Percentiles rank a stretch among this genome's conserved stretches.
Conservation (phyloP, 108 stramenopile species). For the Fistulifera pelliculosa region DNA sequence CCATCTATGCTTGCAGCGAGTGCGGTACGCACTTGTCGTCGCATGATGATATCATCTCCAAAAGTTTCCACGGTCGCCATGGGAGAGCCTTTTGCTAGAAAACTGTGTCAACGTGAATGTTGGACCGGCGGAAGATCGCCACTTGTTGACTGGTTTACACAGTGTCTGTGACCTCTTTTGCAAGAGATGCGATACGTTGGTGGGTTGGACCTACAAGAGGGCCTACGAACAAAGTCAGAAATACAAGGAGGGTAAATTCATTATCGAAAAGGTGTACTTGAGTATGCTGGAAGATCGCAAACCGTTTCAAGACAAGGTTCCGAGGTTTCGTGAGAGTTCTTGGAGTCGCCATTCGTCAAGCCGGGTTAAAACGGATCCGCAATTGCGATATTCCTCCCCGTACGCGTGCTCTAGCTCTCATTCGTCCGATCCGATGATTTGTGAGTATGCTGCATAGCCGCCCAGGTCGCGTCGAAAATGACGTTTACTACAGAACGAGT, state of each 20-base stretch:
- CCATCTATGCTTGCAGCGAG: slow-evolving; percentile 77
- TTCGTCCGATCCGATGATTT: too few relatives aligned
- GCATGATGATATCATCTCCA: slow-evolving; percentile 90
- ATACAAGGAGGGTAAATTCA: slow-evolving; percentile 94
- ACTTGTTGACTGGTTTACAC: slow-evolving; percentile 91
- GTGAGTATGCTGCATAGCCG: too few relatives aligned
- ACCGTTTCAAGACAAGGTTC: too few relatives aligned
- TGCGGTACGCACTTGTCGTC: slow-evolving; percentile 88
- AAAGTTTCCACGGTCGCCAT: slow-evolving; percentile 90
- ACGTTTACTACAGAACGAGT: too few relatives aligned
- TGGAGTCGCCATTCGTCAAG: too few relatives aligned
- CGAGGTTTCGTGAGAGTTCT: too few relatives aligned
- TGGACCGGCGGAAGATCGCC: slow-evolving; percentile 73
- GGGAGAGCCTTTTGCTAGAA: slow-evolving; percentile 88
- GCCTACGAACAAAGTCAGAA: slow-evolving; percentile 83
- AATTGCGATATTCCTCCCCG: too few relatives aligned
- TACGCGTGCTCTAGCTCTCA: too few relatives aligned
- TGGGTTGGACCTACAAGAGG: slow-evolving; percentile 93
- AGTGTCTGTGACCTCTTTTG: slow-evolving; percentile 89
- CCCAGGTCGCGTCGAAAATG: too few relatives aligned
- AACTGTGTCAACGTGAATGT: slow-evolving; percentile 76
- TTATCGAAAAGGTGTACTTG: slow-evolving; percentile 85
- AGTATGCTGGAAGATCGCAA: slow-evolving; percentile 11
- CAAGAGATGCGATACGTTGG: slow-evolving; percentile 70
- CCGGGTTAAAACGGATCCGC: too few relatives aligned